Conservation (phyloP, 2,329 filamentous ascomycete species). For the Aureobasidium musti region DNA sequence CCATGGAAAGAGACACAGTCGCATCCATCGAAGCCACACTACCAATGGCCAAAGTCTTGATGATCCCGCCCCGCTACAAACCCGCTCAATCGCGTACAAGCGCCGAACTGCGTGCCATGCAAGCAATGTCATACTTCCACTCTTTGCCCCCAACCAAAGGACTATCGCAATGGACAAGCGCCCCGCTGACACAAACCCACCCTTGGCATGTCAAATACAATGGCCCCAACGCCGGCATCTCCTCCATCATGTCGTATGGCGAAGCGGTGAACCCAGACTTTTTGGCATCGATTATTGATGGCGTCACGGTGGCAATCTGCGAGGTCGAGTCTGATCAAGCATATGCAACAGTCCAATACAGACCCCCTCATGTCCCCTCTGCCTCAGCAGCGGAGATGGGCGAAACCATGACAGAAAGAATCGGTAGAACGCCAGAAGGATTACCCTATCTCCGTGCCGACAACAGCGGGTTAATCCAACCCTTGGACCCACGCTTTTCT, state of each 20-base stretch:
- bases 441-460: conserved; percentile 65
- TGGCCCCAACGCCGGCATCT: conserved; percentile 55
- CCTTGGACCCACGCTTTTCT: conserved; percentile 62
- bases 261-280: conserved; percentile 62
- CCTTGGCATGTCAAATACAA: conserved; percentile 66
- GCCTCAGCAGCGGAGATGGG: conserved; percentile 8
- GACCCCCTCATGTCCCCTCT: neutral
- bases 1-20: conserved; percentile 36
- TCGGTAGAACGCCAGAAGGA: conserved; percentile 52
- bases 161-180: conserved; percentile 52
- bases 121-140: conserved; percentile 80
- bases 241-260: conserved; percentile 69
- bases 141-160: conserved; percentile 33
- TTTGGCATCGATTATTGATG: conserved; percentile 67
- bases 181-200: conserved; percentile 57
- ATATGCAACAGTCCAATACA: conserved; percentile 19
- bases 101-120: conserved; percentile 69
- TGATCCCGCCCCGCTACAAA: conserved; percentile 62
- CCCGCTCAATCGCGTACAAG: conserved; percentile 61
- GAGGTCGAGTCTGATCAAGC: conserved; percentile 54
- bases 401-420: conserved; percentile 33
- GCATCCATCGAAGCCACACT: conserved; percentile 55
- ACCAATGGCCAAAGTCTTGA: conserved; percentile 48
- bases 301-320: conserved; percentile 68
- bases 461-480: conserved; percentile 49